Evolutionary conservation across 768 basidiomycete species (phyloP).

Genomic region (Leccinum broughii): DNA sequence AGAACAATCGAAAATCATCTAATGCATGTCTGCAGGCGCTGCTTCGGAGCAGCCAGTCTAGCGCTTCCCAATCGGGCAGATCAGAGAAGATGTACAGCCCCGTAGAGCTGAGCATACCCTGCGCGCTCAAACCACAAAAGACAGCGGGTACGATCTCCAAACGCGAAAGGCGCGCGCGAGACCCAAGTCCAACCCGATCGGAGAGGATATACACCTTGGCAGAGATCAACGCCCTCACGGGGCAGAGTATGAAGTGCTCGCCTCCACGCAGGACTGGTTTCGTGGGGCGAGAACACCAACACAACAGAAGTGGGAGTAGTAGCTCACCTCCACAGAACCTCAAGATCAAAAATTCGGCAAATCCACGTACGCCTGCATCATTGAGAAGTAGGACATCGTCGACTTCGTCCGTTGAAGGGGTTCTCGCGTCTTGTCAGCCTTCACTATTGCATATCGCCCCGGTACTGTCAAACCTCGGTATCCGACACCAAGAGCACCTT

Average conservation of each 20-base stretch:
- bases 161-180: constrained; percentile 19
- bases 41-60: constrained; percentile 25
- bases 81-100: constrained; percentile 29
- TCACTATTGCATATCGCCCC: constrained; percentile 64
- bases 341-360: constrained; percentile 12
- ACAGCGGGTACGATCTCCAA: constrained; percentile 9
- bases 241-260: constrained; percentile 26
- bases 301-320: constrained; percentile 19
- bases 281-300: constrained; percentile 10
- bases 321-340: constrained; percentile 23
- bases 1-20: neutral
- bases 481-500: constrained; percentile 59
- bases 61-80: constrained; percentile 21
- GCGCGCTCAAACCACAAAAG: constrained; percentile 22
- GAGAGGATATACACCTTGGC: constrained; percentile 37
- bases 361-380: constrained; percentile 13
- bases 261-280: constrained; percentile 22
- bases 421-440: constrained; percentile 64
- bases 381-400: constrained; percentile 36
- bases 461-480: constrained; percentile 56
- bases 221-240: constrained; percentile 34
- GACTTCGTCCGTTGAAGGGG: constrained; percentile 45
- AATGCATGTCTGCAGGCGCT: constrained; percentile 12
- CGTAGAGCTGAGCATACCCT: constrained; percentile 18
- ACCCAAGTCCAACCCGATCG: constrained; percentile 32